Percentiles rank a stretch among this genome's conserved stretches.
Conservation (phyloP, 805 yeast genomes). For the Wickerhamomyces queroliae region DNA sequence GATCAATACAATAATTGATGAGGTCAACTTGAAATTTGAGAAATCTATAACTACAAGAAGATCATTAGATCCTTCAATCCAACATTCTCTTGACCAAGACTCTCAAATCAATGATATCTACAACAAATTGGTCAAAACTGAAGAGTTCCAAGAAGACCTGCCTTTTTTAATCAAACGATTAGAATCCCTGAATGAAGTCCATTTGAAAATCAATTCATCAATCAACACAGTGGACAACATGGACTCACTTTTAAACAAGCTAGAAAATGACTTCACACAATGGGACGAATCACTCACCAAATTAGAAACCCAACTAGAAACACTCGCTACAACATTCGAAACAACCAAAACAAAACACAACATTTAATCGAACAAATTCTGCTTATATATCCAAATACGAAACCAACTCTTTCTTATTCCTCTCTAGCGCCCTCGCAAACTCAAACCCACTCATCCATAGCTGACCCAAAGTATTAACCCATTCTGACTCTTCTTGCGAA, state of each 20-base stretch:
- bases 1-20: constrained; percentile 17
- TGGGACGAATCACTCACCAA: constrained; percentile 22
- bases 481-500: not conserved
- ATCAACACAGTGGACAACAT: constrained; percentile 14
- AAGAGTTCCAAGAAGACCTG: constrained; percentile 14
- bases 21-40: constrained; percentile 23
- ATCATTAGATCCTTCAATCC: constrained; percentile 6
- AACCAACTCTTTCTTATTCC: not conserved
- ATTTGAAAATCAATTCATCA: constrained; percentile 12
- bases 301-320: constrained; percentile 18
- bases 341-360: not conserved
- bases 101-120: constrained; percentile 21
- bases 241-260: constrained; percentile 12
- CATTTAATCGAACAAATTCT: not conserved
- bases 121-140: constrained; percentile 12
- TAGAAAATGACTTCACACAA: constrained; percentile 18
- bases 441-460: constrained; percentile 4
- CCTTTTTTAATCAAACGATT: constrained; percentile 23
- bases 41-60: constrained; percentile 19
- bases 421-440: not conserved
- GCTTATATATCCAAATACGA: not conserved
- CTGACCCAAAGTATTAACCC: constrained; percentile 7
- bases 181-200: constrained; percentile 20
- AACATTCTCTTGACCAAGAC: constrained; percentile 17
- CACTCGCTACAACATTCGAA: constrained; percentile 14